Percentiles rank a stretch among this genome's conserved stretches.
Evolutionary conservation across 2,329 filamentous ascomycete genomes (phyloP).

Genomic region (Triangularia setosa): DNA sequence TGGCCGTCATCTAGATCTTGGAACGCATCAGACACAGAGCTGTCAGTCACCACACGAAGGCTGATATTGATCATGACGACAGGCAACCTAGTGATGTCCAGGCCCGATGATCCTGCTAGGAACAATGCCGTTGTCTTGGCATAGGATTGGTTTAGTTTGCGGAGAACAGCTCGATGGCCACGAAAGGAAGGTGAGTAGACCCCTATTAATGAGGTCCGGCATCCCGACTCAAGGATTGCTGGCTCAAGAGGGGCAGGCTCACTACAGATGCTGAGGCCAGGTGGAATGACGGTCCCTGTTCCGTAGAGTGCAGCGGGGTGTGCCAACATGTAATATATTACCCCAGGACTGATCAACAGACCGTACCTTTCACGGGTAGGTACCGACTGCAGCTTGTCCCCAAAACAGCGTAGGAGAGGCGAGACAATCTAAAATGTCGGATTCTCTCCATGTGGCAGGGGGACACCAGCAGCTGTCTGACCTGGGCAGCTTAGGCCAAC

Average conservation of each 20-base stretch:
- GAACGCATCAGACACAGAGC: not conserved
- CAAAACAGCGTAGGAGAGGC: constrained; percentile 9
- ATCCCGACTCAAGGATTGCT: constrained; percentile 9
- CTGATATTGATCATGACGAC: not conserved
- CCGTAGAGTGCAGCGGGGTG: constrained; percentile 22
- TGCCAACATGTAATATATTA: constrained; percentile 22
- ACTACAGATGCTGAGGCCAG: constrained; percentile 5
- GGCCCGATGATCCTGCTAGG: constrained; percentile 16
- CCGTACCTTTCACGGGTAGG: constrained; percentile 9
- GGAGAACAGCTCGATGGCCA: constrained; percentile 15
- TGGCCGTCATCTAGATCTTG: not conserved
- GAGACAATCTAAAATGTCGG: constrained; percentile 23
- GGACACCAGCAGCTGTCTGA: constrained; percentile 14
- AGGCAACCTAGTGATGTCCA: not conserved
- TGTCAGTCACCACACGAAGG: not conserved
- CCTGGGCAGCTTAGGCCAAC: constrained; percentile 7
- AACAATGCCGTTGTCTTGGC: constrained; percentile 26
- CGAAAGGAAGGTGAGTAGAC: constrained; percentile 25
- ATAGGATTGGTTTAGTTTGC: constrained; percentile 15
- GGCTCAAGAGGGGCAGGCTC: constrained; percentile 8
- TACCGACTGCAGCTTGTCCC: constrained; percentile 11
- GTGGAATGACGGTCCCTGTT: constrained; percentile 29
- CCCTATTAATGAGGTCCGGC: constrained; percentile 16
- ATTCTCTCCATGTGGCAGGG: constrained; percentile 23
- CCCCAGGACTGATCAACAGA: constrained; percentile 22